Evolutionary conservation across 768 basidiomycete genomes (phyloP).

Genomic region (Epithele typhae): DNA sequence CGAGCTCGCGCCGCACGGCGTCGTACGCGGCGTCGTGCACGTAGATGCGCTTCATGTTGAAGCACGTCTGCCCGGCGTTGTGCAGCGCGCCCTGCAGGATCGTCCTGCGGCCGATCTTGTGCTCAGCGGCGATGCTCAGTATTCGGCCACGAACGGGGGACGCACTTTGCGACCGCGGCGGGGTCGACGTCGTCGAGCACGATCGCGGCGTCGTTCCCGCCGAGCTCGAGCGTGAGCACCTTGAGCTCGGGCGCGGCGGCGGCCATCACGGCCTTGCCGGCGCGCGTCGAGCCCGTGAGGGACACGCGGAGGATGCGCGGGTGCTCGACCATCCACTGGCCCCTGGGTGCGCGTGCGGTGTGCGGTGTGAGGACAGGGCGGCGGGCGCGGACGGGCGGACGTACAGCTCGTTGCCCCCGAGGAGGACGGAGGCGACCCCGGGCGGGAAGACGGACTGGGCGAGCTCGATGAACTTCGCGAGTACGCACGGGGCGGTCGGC

Average conservation of each 20-base stretch:
- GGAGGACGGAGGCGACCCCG: constrained; percentile 10
- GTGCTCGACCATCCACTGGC: constrained; percentile 8
- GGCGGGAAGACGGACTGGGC: constrained; percentile 10
- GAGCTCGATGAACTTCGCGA: constrained; percentile 7
- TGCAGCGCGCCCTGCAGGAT: not conserved
- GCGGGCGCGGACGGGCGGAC: not conserved
- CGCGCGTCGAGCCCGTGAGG: constrained; percentile 6
- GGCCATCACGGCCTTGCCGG: constrained; percentile 8
- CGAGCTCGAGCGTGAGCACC: constrained; percentile 11
- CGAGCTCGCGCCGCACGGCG: not conserved
- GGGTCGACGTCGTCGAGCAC: constrained; percentile 8
- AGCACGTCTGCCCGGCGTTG: constrained; percentile 1
- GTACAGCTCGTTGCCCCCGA: constrained; percentile 8
- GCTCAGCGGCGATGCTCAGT: not conserved
- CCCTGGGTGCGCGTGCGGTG: not conserved
- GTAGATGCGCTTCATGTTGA: constrained; percentile 1
- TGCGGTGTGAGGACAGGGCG: no score
- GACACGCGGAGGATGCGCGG: constrained; percentile 6
- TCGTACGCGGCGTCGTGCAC: not conserved
- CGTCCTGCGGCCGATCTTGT: not conserved
- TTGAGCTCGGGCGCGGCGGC: constrained; percentile 3
- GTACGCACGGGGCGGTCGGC: constrained; percentile 3
- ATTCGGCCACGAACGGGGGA: not conserved
- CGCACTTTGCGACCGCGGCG: constrained; percentile 5
- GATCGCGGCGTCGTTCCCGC: constrained; percentile 14